These are phyloP conservation scores for Fomitopsis palustris DNA, from an alignment of 1,284 basidiomycete species.

Conservation along the genomic window DNA sequence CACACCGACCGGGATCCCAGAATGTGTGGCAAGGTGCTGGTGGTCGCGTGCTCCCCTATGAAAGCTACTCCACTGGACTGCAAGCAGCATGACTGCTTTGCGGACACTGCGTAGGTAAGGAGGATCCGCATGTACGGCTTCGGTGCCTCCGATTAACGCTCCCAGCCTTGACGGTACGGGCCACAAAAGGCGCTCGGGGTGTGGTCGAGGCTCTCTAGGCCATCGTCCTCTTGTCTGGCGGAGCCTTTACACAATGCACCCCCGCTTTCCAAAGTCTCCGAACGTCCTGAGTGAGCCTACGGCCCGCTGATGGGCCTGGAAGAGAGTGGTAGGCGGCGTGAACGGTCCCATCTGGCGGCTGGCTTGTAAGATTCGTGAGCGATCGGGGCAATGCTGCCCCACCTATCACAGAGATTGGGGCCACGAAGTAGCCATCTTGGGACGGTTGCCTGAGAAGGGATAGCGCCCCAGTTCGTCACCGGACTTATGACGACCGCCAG, in stretches of 20 bases:
- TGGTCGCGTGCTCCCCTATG: neutral
- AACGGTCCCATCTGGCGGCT: neutral
- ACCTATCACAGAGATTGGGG: neutral
- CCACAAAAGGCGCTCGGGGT: neutral
- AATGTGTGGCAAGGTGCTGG: neutral
- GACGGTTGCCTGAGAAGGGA: neutral
- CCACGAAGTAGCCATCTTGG: neutral
- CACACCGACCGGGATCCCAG: neutral
- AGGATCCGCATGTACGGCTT: neutral
- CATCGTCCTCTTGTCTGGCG: neutral
- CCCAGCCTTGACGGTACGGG: neutral
- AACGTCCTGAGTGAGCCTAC: neutral
- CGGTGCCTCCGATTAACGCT: neutral
- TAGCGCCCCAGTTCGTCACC: neutral
- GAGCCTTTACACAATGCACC: neutral
- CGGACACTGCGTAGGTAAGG: neutral
- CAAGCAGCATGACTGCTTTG: neutral
- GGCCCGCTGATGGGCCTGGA: neutral
- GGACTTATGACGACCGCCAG: slow-evolving; percentile 1
- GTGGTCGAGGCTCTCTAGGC: neutral
- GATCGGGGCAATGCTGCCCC: neutral
- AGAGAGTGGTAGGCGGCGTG: neutral
- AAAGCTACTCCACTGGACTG: neutral
- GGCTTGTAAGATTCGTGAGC: neutral
- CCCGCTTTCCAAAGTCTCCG: neutral